These are phyloP conservation scores for Raffaelea ambrosiae DNA, from an alignment of 2,329 filamentous ascomycete genomes.

Conservation along the genomic window DNA sequence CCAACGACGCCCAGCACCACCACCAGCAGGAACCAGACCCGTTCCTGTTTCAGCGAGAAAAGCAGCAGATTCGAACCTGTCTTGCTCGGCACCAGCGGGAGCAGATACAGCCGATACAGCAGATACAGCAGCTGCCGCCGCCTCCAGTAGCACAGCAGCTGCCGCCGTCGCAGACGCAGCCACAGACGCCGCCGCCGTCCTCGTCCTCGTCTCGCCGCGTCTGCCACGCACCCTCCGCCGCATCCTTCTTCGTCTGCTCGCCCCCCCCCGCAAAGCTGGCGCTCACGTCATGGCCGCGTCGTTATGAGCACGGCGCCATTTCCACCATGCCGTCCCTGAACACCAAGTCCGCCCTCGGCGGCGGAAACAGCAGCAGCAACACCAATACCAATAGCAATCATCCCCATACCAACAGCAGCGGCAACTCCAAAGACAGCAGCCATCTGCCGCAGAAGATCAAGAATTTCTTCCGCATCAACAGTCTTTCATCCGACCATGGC, in stretches of 20 bases:
- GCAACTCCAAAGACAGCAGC: constrained; percentile 45
- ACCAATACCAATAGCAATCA: constrained; percentile 51
- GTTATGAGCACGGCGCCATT: constrained; percentile 15
- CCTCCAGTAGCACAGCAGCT: too few relatives aligned
- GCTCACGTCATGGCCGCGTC: constrained; percentile 15
- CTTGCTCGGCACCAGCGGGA: too few relatives aligned
- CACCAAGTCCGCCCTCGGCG: constrained; percentile 35
- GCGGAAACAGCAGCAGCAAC: constrained; percentile 44
- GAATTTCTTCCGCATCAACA: constrained; percentile 64
- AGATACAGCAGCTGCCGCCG: too few relatives aligned
- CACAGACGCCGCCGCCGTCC: not conserved
- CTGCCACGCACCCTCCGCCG: constrained; percentile 1
- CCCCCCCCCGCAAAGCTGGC: constrained; percentile 6
- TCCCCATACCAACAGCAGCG: constrained; percentile 17
- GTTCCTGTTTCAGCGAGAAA: too few relatives aligned
- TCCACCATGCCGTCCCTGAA: constrained; percentile 30
- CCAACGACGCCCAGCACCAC: too few relatives aligned
- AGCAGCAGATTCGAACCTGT: too few relatives aligned
- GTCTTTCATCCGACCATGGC: constrained; percentile 21
- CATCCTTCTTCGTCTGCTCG: not conserved
- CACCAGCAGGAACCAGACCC: too few relatives aligned
- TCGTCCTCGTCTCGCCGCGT: constrained; percentile 3
- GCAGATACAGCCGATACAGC: too few relatives aligned
- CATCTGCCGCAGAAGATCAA: constrained; percentile 61
- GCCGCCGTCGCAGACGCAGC: not conserved